Evolutionary conservation across 129 eudicot species (phyloP).

Genomic region (Tagetes erecta): DNA sequence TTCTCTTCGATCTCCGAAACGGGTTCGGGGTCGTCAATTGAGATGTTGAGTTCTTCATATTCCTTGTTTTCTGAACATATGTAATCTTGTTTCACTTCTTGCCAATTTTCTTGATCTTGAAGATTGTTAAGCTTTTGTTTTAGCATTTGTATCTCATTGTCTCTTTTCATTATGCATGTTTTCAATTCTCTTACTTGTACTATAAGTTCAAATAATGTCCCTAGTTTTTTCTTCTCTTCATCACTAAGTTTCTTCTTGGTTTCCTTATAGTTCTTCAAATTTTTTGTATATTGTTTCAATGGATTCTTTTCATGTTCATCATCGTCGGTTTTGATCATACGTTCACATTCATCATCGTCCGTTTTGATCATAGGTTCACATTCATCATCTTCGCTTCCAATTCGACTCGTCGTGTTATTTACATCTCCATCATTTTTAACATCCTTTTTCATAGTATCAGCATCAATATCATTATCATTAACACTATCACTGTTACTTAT

Average conservation of each 20-base stretch:
- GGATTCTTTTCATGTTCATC: constrained; percentile 41
- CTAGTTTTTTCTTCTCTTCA: constrained; percentile 48
- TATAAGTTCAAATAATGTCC: constrained; percentile 40
- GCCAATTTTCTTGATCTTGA: constrained; percentile 36
- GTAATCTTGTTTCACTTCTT: constrained; percentile 32
- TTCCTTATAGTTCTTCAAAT: constrained; percentile 71
- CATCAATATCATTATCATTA: background rate
- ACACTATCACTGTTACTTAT: background rate
- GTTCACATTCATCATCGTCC: constrained; percentile 39
- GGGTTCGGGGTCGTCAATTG: constrained; percentile 28
- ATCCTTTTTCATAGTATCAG: background rate
- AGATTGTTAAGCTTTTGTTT: constrained; percentile 44
- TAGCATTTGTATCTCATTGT: constrained; percentile 60
- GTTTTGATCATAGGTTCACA: constrained; percentile 33
- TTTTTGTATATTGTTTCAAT: constrained; percentile 53
- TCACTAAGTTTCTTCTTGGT: constrained; percentile 57
- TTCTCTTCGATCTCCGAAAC: constrained; percentile 62
- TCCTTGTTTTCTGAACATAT: constrained; percentile 17
- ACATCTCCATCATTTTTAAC: background rate
- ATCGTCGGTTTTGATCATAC: constrained; percentile 36
- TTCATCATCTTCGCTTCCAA: no score
- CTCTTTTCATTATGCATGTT: constrained; percentile 46
- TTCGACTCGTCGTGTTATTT: no score
- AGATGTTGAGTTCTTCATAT: constrained; percentile 42
- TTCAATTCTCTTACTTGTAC: constrained; percentile 56